Percentiles rank a stretch among this genome's conserved stretches.
Conservation (phyloP, 129 eudicot genomes). For the Arctium minus region DNA sequence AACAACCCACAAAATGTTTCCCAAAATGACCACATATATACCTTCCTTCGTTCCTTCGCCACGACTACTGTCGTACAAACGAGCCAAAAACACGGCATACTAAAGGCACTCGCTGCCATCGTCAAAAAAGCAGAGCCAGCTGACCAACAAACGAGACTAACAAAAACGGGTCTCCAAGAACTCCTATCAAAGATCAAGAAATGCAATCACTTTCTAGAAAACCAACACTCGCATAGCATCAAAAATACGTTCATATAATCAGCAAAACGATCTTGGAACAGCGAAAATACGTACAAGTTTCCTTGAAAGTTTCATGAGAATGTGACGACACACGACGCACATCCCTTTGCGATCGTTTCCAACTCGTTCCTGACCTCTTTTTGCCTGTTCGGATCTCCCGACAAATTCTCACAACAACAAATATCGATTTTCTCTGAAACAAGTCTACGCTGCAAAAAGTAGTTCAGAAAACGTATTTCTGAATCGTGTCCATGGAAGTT, state of each 20-base stretch:
- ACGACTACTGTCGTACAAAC: neutral
- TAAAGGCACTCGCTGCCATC: constrained; percentile 4
- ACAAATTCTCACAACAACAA: constrained; percentile 26
- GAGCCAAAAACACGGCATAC: constrained; percentile 9
- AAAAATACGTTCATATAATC: neutral
- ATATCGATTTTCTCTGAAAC: constrained; percentile 44
- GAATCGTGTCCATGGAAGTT: constrained; percentile 41
- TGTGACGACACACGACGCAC: constrained; percentile 26
- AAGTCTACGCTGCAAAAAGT: constrained; percentile 39
- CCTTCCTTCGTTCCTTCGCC: neutral
- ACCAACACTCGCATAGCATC: neutral
- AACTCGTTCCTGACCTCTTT: constrained; percentile 28
- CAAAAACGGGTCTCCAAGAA: neutral
- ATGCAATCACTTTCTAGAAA: neutral
- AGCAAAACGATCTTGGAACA: neutral
- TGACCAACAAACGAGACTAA: constrained; percentile 11
- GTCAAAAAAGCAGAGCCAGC: constrained; percentile 21
- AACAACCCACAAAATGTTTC: constrained; percentile 4
- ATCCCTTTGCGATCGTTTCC: constrained; percentile 25
- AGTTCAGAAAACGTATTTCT: constrained; percentile 44
- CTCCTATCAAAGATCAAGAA: neutral
- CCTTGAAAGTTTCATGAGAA: constrained; percentile 27
- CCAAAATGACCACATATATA: constrained; percentile 10
- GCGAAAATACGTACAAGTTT: constrained; percentile 23
- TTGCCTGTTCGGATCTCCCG: constrained; percentile 25